Base-by-base conservation (phyloP, 495 filamentous ascomycete species). In the Clavariopsis aquatica region DNA sequence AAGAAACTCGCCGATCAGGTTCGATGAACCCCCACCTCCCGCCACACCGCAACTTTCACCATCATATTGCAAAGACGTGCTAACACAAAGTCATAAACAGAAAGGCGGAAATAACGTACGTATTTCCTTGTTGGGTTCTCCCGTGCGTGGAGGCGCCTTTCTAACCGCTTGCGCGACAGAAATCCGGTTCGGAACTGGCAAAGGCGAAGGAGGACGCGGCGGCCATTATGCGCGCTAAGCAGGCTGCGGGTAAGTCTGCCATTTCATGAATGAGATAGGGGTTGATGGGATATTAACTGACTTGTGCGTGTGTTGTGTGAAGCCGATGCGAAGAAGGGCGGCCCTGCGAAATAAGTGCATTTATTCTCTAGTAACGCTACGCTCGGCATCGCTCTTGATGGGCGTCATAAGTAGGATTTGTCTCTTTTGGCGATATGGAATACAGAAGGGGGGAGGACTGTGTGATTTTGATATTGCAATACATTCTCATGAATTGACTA, bases 191-290 rank as follows among this genome's bases (percentile, higher is more conserved):
- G 31, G 86, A 94, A 74, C 86, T 86, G 73, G 79, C 82, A 65
- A 84, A 84, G 57, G 80, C 86, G 52, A 93, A 92, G 78, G 91
- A 96, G 73, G 78, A 83, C 38, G 83, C 84, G 52, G 92, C 93
- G 22, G 81, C 83, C 38, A 92, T 90, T 75, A 97, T 97, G 93
- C 84, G 89, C 38, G 83, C 88, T 76, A 97, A 97, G 83, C 93
- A 97, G 78, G 83, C 80, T 64, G 88, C 87, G 65, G 92, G 92
- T 96, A 81, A 54, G 70, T 66, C 24, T 8, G 9, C 15, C 31
- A 38, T 9, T n/a, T 52, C 41, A 19, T 26, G 12, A 22, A 22
- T 1, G 45, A 54, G 26, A 8, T 45, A 9, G 17, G n/a, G 27
- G 29, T 2, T 26, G 20, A 49, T 58, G 20, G 19, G 23, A 38